These are phyloP conservation scores for Yamadazyma atlantica DNA, from an alignment of 1,139 yeast genomes.

Conservation along the genomic window DNA sequence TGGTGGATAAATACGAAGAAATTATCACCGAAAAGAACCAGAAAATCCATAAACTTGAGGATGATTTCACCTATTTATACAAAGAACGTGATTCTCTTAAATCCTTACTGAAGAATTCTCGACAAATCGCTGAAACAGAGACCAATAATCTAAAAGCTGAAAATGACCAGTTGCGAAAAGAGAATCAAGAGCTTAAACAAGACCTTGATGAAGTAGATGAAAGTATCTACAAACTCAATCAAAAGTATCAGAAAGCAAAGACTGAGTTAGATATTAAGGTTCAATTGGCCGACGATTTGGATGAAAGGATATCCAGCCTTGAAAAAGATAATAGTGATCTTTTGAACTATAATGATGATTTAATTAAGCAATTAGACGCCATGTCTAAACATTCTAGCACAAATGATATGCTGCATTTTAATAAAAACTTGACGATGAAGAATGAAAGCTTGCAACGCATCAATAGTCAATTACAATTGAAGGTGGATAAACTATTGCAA, in stretches of 20 bases:
- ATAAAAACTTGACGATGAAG: slow-evolving; percentile 28
- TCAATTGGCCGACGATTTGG: slow-evolving; percentile 29
- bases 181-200: slow-evolving; percentile 16
- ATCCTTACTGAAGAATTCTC: slow-evolving; percentile 46
- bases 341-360: slow-evolving; percentile 41
- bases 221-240: slow-evolving; percentile 15
- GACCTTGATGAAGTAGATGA: slow-evolving; percentile 26
- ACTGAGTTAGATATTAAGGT: slow-evolving; percentile 32
- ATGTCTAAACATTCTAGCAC: slow-evolving; percentile 11
- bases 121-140: slow-evolving; percentile 41
- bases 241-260: slow-evolving; percentile 28
- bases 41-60: slow-evolving; percentile 39
- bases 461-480: slow-evolving; percentile 29
- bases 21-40: slow-evolving; percentile 31
- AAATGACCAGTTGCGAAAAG: slow-evolving; percentile 18
- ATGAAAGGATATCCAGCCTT: slow-evolving; percentile 21
- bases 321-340: slow-evolving; percentile 22
- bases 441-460: slow-evolving; percentile 31
- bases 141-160: slow-evolving; percentile 37
- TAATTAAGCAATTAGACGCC: slow-evolving; percentile 43
- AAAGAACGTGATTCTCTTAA: slow-evolving; percentile 58
- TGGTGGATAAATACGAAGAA: slow-evolving; percentile 28
- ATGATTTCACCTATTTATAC: slow-evolving; percentile 57
- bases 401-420: slow-evolving; percentile 17
- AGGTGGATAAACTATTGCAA: slow-evolving; percentile 34